Base-by-base conservation (phyloP, 805 yeast species). In the Ogataea polymorpha region DNA sequence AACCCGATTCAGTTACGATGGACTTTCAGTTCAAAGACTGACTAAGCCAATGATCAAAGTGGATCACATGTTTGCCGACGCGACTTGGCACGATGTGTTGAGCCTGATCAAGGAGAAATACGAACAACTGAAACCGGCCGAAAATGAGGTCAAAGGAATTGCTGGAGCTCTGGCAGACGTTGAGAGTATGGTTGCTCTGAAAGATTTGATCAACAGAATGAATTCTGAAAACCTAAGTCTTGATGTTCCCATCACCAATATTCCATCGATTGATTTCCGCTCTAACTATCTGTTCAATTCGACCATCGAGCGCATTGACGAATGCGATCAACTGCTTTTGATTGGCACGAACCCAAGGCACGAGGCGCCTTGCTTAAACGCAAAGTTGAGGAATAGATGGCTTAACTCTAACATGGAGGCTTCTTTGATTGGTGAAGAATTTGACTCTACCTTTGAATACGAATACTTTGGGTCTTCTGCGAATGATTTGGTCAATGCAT, bases 341-440 rank as follows among this genome's bases (percentile, higher is more conserved):
- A 77, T 86, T 43, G 96, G 96, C 48, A 80, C 96, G 33, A 86
- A 86, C 70, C 95, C 95, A 44, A 77, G 96, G 60, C 88, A 76
- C 59, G 96, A 86, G 69, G 96, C 95, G 44, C 88, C 95, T 31
- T 95, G 87, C 13, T 72, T 86, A 55, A 86, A 86, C 63, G 78
- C 91, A 30, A 77, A 95, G 66, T 81, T 86, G 54, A 79, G 96
- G 72, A 82, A 80, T 62, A 80, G 75, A 46, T 86, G 91, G 93
- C 70, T 86, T 58, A 70, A 81, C 53, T 74, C 80, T 27, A 47
- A 54, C 52, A 73, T 85, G 56, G 84, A 85, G 53, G 68, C 87
- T 48, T 80, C 80, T 48, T 79, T 79, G 30, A 76, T 86, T 49
- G 96, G 96, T 54, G 82, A 82, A 63, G 61, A 70, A 48, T 86